A percentile compares a stretch with the other conserved stretches of the same genome.
phyloP scores from a whole-genome alignment of 169 alveolate species.

The Plasmodium sp. region DNA sequence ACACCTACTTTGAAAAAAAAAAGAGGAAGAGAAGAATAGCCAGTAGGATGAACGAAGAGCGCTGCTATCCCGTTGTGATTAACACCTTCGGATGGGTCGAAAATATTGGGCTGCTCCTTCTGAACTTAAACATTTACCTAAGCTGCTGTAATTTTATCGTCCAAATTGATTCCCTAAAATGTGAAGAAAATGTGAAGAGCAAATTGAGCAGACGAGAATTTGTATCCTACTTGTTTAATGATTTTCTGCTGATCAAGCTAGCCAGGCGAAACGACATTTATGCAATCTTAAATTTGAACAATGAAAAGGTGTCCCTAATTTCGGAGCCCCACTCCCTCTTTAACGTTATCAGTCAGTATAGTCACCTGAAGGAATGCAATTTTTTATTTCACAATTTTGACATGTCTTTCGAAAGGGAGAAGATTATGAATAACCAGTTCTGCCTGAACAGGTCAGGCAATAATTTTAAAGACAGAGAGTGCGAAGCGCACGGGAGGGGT shows the following conservation, averaged over 20 bases:
- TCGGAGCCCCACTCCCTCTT: conserved; percentile 29
- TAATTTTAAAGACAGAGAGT: neutral
- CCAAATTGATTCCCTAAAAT: conserved; percentile 61
- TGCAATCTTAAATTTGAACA: conserved; percentile 47
- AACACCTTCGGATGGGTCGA: conserved; percentile 64
- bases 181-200: neutral
- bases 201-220: conserved; percentile 1
- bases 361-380: conserved; percentile 23
- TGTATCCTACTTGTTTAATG: conserved; percentile 45
- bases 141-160: conserved; percentile 37
- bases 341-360: conserved; percentile 40
- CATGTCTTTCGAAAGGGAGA: conserved; percentile 34
- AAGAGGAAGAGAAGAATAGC: neutral
- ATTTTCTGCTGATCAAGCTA: conserved; percentile 18
- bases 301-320: conserved; percentile 18
- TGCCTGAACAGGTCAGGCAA: neutral
- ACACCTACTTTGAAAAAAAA: conserved; percentile 22
- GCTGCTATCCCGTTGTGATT: conserved; percentile 27
- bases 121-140: conserved; percentile 39
- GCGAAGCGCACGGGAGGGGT: neutral
- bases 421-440: neutral
- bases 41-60: neutral
- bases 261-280: neutral
- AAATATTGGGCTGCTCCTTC: conserved; percentile 42
- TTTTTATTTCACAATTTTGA: conserved; percentile 34